Evolutionary conservation across 768 basidiomycete genomes (phyloP).

Genomic region (Lactifluus volemus): DNA sequence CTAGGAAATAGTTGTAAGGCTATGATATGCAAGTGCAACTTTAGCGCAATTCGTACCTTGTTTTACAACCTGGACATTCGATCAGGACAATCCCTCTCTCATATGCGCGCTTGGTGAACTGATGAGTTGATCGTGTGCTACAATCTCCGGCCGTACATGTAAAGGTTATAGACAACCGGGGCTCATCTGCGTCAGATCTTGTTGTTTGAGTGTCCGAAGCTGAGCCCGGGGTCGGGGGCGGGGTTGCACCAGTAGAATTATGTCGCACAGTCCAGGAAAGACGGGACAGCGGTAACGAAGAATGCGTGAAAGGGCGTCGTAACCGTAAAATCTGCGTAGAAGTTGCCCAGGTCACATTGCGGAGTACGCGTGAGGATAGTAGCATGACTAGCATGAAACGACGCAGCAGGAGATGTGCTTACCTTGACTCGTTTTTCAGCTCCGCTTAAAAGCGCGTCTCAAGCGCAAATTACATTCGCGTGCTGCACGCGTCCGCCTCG

Average conservation of each 20-base stretch:
- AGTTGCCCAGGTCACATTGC: background rate
- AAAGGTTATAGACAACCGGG: conserved; percentile 67
- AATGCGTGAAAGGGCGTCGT: background rate
- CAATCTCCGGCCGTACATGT: conserved; percentile 79
- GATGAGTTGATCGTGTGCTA: conserved; percentile 72
- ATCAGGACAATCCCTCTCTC: conserved; percentile 83
- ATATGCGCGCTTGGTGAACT: conserved; percentile 81
- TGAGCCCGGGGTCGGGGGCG: conserved; percentile 2
- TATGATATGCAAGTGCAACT: background rate
- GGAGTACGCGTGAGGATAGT: conserved; percentile 2
- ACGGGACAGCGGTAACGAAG: background rate
- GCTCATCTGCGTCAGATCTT: conserved; percentile 40
- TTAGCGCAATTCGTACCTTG: conserved; percentile 47
- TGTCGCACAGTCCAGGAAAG: background rate
- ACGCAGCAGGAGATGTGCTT: background rate
- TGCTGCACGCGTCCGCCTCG: conserved; percentile 18
- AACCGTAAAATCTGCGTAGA: background rate
- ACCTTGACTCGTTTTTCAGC: conserved; percentile 23
- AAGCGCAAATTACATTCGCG: background rate
- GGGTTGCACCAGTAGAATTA: background rate
- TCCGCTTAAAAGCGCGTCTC: conserved; percentile 25
- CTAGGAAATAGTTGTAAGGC: conserved; percentile 29
- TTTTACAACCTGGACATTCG: conserved; percentile 85
- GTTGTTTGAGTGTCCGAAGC: conserved; percentile 6
- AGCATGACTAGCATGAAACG: background rate